Evolutionary conservation across 2,329 filamentous ascomycete species (phyloP).

Genomic region (Colletotrichum neosansevieriae): DNA sequence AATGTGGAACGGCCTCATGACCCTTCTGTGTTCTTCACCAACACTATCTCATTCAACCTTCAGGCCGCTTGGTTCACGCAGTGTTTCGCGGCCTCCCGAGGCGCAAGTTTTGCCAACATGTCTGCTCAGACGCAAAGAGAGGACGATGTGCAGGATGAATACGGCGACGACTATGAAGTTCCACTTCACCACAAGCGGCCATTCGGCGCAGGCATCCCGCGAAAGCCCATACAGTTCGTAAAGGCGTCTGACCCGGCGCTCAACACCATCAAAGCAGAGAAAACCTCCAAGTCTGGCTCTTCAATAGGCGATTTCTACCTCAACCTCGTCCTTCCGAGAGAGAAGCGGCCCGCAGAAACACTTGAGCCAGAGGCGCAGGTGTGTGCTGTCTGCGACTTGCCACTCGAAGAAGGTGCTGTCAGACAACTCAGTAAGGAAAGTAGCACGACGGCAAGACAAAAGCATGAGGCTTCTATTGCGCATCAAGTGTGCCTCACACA

Average conservation of each 20-base stretch:
- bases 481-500: constrained; percentile 79
- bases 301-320: constrained; percentile 72
- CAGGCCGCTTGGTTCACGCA: no score
- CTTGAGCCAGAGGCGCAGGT: constrained; percentile 26
- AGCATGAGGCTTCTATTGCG: constrained; percentile 72
- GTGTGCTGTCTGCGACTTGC: constrained; percentile 53
- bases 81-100: not conserved
- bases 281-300: constrained; percentile 43
- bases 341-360: constrained; percentile 15
- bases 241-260: constrained; percentile 58
- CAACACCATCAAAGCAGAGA: constrained; percentile 45
- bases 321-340: constrained; percentile 70
- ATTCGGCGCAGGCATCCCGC: constrained; percentile 69
- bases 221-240: constrained; percentile 68
- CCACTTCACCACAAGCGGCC: constrained; percentile 66
- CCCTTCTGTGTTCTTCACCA: not conserved
- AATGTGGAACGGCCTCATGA: not conserved
- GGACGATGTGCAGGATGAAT: constrained; percentile 39
- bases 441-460: constrained; percentile 41
- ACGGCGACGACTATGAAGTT: constrained; percentile 58
- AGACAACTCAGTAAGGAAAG: constrained; percentile 30
- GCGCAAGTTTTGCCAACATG: not conserved
- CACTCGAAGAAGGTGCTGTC: constrained; percentile 44
- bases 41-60: not conserved
- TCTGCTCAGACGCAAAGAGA: constrained; percentile 14